Base-by-base conservation (phyloP, 371 early-diverging fungal genomes). In the Mucor plumbeus region DNA sequence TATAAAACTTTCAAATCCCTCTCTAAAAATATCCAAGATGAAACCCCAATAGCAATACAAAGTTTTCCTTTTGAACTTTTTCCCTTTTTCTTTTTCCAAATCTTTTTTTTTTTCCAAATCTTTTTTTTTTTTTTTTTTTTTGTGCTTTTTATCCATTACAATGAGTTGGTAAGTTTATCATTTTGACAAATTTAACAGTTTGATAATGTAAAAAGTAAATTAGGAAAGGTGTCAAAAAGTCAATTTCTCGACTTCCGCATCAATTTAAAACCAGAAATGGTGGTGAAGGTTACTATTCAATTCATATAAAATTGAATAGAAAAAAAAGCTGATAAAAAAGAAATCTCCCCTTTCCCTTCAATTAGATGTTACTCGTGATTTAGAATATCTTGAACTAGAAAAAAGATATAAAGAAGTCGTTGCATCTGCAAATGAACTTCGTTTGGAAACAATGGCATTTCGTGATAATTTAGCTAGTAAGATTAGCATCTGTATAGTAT, bases 221-320 rank as follows among this genome's bases (percentile, higher is more conserved):
- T 34, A 77, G 78, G 78, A 77, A 64, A 65, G 73, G 73, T 54
- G 65, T 73, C 38, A 73, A 62, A 56, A 73, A 69, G 40, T 63
- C 73, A 35, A 60, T 73, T 13, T 67, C 63, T 48, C 66, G 73
- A 36, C 63, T 73, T n/a, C 73, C 73, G 17, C 69, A 73, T 59
- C 70, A 69, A 40, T 61, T 73, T 7, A 59, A 65, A 54, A 66
- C 65, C 13, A 73, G 67, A 44, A 69, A 73, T 38, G 69, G 65
- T 19, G 63, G 63, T 38, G 65, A 65, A 31, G 69, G 69, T 69
- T 57, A 35, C 7, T n/a, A n/a, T 5, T 43, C 26, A 26, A 14
- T 15, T 43, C 5, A n/a, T n/a, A 15, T 15, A 15, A 15, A 43
- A 43, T n/a, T 4, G 43, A 10, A 15, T 43, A 7, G n/a, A 5